Evolutionary conservation across 768 basidiomycete species (phyloP).

Genomic region (Boletus rubropictus): DNA sequence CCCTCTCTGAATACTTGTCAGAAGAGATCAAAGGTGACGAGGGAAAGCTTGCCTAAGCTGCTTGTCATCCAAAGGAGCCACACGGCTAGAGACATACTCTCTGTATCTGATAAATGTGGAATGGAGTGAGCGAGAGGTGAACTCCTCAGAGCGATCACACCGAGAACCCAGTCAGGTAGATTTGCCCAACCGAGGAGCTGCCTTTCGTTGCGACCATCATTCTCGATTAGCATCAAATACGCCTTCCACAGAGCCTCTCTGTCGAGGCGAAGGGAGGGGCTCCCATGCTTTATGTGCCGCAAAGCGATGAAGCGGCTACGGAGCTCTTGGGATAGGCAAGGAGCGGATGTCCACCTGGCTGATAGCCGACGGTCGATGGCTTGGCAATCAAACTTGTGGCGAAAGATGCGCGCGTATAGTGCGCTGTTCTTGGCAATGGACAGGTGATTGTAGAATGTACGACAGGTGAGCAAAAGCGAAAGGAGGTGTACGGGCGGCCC

Average conservation of each 20-base stretch:
- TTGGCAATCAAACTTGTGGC: conserved; percentile 38
- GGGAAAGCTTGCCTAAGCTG: conserved; percentile 31
- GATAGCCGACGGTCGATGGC: conserved; percentile 39
- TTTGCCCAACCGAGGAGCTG: conserved; percentile 42
- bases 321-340: conserved; percentile 40
- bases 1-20: conserved; percentile 28
- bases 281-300: conserved; percentile 35
- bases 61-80: conserved; percentile 47
- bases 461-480: conserved; percentile 37
- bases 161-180: conserved; percentile 26
- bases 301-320: conserved; percentile 38
- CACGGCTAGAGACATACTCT: conserved; percentile 35
- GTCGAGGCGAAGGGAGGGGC: conserved; percentile 13
- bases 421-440: conserved; percentile 32
- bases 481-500: conserved; percentile 41
- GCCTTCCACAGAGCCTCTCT: conserved; percentile 48
- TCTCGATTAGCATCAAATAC: conserved; percentile 51
- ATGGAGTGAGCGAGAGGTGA: conserved; percentile 1
- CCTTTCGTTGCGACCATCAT: conserved; percentile 41
- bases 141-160: conserved; percentile 12
- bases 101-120: conserved; percentile 29
- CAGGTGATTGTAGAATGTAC: conserved; percentile 32
- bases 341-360: conserved; percentile 33
- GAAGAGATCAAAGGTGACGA: conserved; percentile 1
- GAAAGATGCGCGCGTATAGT: conserved; percentile 42